Evolutionary conservation across 805 yeast species (phyloP).

Genomic region (Saccharomycopsis selenospora): DNA sequence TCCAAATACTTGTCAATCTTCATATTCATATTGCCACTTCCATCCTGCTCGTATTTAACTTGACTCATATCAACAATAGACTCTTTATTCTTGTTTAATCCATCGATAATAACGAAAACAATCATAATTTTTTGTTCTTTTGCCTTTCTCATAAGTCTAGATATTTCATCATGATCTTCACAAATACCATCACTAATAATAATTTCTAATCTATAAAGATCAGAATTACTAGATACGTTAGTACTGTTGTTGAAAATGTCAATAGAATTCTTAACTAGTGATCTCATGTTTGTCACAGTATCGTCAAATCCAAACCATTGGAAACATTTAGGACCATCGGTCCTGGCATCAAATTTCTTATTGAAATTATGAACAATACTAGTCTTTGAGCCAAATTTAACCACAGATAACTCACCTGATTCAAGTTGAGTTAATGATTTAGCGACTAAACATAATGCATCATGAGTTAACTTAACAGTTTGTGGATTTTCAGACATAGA

Average conservation of each 20-base stretch:
- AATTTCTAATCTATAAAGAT: slow-evolving; percentile 89
- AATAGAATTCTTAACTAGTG: slow-evolving; percentile 64
- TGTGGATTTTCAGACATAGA: slow-evolving; percentile 88
- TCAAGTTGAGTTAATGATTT: slow-evolving; percentile 91
- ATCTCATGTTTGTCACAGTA: slow-evolving; percentile 74
- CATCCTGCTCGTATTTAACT: slow-evolving; percentile 66
- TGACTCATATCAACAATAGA: slow-evolving; percentile 93
- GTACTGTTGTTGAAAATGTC: slow-evolving; percentile 60
- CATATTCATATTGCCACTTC: slow-evolving; percentile 60
- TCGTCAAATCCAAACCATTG: slow-evolving; percentile 89
- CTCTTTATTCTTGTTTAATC: slow-evolving; percentile 59
- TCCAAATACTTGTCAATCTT: slow-evolving; percentile 82
- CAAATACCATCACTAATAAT: slow-evolving; percentile 95
- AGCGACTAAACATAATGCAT: slow-evolving; percentile 87
- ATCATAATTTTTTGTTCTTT: slow-evolving; percentile 89
- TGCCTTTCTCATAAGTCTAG: slow-evolving; percentile 81
- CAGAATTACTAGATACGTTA: slow-evolving; percentile 40
- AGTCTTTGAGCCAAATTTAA: slow-evolving; percentile 80
- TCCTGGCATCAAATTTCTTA: slow-evolving; percentile 64
- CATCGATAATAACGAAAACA: slow-evolving; percentile 91
- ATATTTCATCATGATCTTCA: slow-evolving; percentile 82
- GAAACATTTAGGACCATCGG: slow-evolving; percentile 77
- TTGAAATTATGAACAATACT: slow-evolving; percentile 86
- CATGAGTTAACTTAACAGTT: slow-evolving; percentile 86
- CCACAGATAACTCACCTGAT: slow-evolving; percentile 86